Evolutionary conservation across 805 yeast genomes (phyloP), one percentile per base, ranked within the genome.

Genomic region (Saitoella complicata): DNA sequence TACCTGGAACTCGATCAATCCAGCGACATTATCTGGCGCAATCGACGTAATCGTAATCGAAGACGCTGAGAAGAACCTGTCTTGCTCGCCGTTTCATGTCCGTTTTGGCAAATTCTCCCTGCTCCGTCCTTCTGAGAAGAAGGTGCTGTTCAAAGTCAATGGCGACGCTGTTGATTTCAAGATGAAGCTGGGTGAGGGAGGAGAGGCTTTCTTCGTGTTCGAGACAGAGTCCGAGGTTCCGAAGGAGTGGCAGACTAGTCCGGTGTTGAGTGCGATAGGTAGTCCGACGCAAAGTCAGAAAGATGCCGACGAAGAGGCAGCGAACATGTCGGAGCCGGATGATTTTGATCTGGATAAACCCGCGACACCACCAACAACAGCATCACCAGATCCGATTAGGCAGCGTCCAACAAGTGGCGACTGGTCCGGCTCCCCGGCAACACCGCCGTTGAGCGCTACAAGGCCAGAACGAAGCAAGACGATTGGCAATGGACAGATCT

Each of bases 171-270:
- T 93, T 0, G 78, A 83, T 53, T 65, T 88, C 41, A 95, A 95
- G 6, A 91, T 91, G 97, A 91, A 91, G 60, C 66, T 91, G 39
- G 94, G 95, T 10, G 98, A 91, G 49, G 95, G 93, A 6, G 98
- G 98, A 9, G 98, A 91, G 61, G 98, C 97, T 0, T 86, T 86
- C 59, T 91, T 91, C 58, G 97, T 91, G 38, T 88, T 91, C 64
- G 95, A 86, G 56, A 81, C 95, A 1, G 71, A 71, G 37, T 65
- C 65, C 35, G 72, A 73, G 47, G 78, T 91, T 29, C 94, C 95
- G 1, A 68, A 70, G 45, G 80, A 80, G 47, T 70, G 85, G 51
- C 73, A 85, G 52, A 83, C 95, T 0, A 83, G 94, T 0, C 96
- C 96, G 0, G 91, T 86, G 31, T 63, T 80, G 32, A 36, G 42